Evolutionary conservation across 2,329 filamentous ascomycete genomes (phyloP).

Genomic region (Domatiomyces globalis): DNA sequence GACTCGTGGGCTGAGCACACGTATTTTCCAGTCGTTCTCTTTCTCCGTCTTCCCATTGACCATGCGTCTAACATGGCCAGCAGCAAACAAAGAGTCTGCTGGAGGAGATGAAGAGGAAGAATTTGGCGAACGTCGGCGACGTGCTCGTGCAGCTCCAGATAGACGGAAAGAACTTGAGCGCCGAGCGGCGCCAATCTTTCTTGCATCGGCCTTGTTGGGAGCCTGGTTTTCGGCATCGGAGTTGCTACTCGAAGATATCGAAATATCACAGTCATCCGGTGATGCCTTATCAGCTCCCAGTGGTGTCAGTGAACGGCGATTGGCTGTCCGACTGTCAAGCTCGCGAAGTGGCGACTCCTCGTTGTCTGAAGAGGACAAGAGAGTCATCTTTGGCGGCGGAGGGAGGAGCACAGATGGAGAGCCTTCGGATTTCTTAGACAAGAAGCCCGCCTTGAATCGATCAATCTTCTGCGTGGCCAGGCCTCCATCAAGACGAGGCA

Average conservation of each 20-base stretch:
- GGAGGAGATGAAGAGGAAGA: conserved; percentile 39
- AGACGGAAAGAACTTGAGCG: conserved; percentile 35
- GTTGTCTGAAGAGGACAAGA: conserved; percentile 40
- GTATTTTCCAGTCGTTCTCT: conserved; percentile 40
- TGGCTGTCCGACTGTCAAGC: conserved; percentile 37
- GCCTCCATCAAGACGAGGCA: conserved; percentile 37
- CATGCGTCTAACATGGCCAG: conserved; percentile 53
- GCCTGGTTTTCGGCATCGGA: conserved; percentile 38
- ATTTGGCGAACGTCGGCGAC: conserved; percentile 41
- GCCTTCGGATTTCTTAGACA: conserved; percentile 53
- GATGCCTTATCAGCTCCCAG: conserved; percentile 22
- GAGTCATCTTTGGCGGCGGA: conserved; percentile 41
- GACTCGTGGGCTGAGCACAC: conserved; percentile 46
- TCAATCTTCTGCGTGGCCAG: conserved; percentile 52
- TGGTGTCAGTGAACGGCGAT: conserved; percentile 27
- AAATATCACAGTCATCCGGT: conserved; percentile 19
- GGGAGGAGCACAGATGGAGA: conserved; percentile 42
- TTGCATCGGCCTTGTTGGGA: conserved; percentile 37
- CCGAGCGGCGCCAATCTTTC: conserved; percentile 44
- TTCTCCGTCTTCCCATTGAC: conserved; percentile 42
- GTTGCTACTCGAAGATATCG: conserved; percentile 21
- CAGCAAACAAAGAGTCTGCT: conserved; percentile 48
- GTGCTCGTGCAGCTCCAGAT: conserved; percentile 26
- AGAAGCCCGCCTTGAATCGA: conserved; percentile 78
- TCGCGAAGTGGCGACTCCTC: conserved; percentile 41